Evolutionary conservation across 495 filamentous ascomycete genomes (phyloP), one percentile per base, ranked within the genome.

Genomic region (Filosporella fistucella): DNA sequence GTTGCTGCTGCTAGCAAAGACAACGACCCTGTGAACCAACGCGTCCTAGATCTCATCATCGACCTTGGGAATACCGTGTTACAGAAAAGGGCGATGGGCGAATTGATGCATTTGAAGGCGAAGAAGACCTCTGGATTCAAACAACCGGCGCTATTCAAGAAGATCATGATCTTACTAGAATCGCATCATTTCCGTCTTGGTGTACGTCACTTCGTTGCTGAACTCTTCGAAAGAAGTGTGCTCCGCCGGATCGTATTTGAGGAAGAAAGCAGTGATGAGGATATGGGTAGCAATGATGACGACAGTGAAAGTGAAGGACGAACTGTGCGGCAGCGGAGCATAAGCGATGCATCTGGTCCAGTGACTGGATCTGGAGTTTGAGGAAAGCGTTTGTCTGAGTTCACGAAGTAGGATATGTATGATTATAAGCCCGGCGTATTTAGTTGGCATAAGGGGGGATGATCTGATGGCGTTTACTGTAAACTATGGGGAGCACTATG

Each of bases 221-320:
- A 96, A 61, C 68, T 97, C 20, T 98, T 97, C 63, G 91, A 97
- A 54, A 91, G 88, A 66, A 80, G 74, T 28, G 88, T 97, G 22
- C 70, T 97, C 63, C 71, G 89, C 54, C 77, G 80, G 33, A 86
- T 96, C 44, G 84, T 97, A 9, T 73, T 74, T 49, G 75, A 69
- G 14, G 74, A 79, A 50, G 74, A 74, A 16, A 63, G 63, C 21
- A 57, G 59, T 20, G 52, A 55, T 4, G 57, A 49, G 30, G 57
- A 59, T 10, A 42, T 51, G 30, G 55, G 55, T 1, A 59, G 47
- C 24, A 44, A 48, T 21, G 55, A 53, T 3, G 53, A 58, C n/a
- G 47, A 50, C 38, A 58, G 51, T 20, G 51, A 32, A 12, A 62
- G 50, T 37, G 57, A 55, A 18, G 55, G 47, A 17, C 54, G 62